Percentiles rank a stretch among this genome's conserved stretches.
These are phyloP conservation scores for Neurospora crassa DNA, from an alignment of 2,329 filamentous ascomycete genomes.

Conservation along the genomic window DNA sequence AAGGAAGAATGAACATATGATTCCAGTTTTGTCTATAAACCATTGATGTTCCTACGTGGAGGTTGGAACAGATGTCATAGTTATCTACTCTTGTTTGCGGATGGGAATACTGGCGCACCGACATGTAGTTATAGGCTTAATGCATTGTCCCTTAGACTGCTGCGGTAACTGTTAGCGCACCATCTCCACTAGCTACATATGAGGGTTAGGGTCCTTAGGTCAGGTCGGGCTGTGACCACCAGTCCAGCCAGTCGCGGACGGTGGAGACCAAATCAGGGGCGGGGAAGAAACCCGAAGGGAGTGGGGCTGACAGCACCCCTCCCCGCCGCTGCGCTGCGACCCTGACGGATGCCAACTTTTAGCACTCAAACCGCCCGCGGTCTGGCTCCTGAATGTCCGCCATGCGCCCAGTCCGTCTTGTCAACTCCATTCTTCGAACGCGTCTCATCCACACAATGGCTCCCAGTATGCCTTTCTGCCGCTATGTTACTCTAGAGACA, in stretches of 20 bases:
- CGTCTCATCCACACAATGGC: constrained; percentile 10
- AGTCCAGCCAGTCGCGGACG: not conserved
- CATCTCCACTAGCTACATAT: not conserved
- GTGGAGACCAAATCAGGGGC: not conserved
- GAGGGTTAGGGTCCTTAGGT: not conserved
- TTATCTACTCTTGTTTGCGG: not conserved
- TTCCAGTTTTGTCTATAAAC: too few relatives aligned
- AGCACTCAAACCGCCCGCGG: not conserved
- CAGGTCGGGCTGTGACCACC: not conserved
- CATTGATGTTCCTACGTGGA: not conserved
- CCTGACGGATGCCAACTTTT: not conserved
- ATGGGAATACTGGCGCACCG: not conserved
- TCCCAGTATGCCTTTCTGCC: constrained; percentile 7
- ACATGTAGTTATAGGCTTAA: not conserved
- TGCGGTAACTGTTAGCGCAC: not conserved
- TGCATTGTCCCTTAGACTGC: fast-evolving
- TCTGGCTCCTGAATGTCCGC: constrained; percentile 6
- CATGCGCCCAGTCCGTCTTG: constrained; percentile 6
- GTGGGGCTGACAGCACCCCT: not conserved
- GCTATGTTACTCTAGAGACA: not conserved
- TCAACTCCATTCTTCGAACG: constrained; percentile 7
- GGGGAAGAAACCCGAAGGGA: not conserved
- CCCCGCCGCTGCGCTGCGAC: not conserved
- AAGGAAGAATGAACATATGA: not conserved
- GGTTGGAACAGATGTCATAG: not conserved